Evolutionary conservation across 2,329 filamentous ascomycete genomes (phyloP), one percentile per base, ranked within the genome.

Genomic region (Fusarium proliferatum): DNA sequence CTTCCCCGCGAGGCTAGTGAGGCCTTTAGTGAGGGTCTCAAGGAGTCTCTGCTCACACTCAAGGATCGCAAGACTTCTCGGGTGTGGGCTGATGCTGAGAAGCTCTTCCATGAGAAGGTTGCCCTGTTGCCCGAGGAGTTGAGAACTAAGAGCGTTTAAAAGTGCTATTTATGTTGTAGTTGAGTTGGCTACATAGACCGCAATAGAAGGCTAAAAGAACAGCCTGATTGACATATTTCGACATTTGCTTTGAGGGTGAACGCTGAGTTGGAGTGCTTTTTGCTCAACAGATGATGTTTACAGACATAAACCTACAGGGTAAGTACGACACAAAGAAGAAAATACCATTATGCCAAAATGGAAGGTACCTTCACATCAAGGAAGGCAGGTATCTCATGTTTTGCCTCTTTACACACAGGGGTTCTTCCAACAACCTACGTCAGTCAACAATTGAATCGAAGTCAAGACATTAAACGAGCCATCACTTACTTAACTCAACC

Each of bases 1-100:
- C 87, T 98, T 42, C 94, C 96, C 3, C 88, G 96, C 60, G 96
- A 98, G 85, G 92, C 94, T 33, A 94, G 91, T 48, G 95, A 98
- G 84, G 92, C 92, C 26, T 98, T 97, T 85, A 94, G 92, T 81
- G 86, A 88, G 58, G 92, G 93, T 53, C 86, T 98, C 74, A 85
- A 97, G 78, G 94, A 94, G 26, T 93, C 91, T 78, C 84, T 98
- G 75, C 83, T 96, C 69, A 88, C 91, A 69, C 87, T 98, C 71
- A 94, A 96, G 82, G 89, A 96, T 80, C 90, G 94, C 80, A 85
- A 88, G 67, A 92, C 88, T 26, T 87, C 91, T 33, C 87, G 88
- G 17, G 95, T 97, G n/a, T 98, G 95, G 95, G 87, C 89, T 61
- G 89, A 93, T 67, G 95, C 95, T 1, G 91, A 97, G 85, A 92